Percentiles rank a stretch among this genome's conserved stretches.
Evolutionary conservation across 306 rosid species (phyloP).

Genomic region (Quercus engelmannii): DNA sequence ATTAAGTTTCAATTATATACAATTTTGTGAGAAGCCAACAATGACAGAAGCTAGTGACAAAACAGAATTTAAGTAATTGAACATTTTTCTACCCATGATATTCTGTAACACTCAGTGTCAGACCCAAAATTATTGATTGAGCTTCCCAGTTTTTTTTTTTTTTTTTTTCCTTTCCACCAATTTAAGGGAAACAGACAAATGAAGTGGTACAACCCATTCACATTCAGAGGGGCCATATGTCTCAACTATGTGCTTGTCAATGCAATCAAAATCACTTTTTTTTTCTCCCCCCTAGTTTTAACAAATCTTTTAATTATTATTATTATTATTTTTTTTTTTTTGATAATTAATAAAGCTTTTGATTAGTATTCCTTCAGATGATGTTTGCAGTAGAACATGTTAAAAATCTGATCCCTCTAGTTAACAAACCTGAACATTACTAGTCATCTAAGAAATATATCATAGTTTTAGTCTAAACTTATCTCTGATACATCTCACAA

Average conservation of each 20-base stretch:
- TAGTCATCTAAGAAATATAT: neutral
- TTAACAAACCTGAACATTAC: neutral
- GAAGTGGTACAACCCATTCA: neutral
- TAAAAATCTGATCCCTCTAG: neutral
- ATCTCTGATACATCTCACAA: neutral
- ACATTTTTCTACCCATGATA: neutral
- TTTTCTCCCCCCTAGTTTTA: neutral
- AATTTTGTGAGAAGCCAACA: neutral
- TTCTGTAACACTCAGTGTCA: neutral
- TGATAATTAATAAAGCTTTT: no score
- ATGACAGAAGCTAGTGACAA: neutral
- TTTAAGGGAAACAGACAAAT: neutral
- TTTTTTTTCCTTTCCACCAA: neutral
- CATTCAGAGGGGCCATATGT: neutral
- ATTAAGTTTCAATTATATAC: neutral
- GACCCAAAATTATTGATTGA: neutral
- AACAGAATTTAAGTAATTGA: neutral
- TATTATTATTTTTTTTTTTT: no score
- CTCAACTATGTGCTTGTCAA: neutral
- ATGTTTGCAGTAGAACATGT: neutral
- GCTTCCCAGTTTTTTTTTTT: neutral
- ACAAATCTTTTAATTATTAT: neutral
- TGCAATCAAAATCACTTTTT: neutral
- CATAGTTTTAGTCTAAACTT: neutral
- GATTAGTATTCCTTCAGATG: neutral